Evolutionary conservation across 345 rosid species (phyloP).

Genomic region (Rubroshorea leprosula): DNA sequence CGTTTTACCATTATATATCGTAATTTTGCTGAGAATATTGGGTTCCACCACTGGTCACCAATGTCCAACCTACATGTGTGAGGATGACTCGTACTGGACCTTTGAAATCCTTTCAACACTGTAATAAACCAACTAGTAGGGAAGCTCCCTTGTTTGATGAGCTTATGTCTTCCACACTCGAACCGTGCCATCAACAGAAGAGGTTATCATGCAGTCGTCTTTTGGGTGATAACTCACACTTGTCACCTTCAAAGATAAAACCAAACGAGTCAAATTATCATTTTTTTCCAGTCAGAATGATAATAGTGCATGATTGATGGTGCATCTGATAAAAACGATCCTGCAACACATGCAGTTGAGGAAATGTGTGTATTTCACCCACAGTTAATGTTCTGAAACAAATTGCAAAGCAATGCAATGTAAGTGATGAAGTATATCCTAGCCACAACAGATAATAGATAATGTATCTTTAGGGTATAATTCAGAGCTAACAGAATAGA

Average conservation of each 20-base stretch:
- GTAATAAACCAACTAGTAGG: neutral
- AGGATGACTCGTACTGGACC: neutral
- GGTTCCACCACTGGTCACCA: neutral
- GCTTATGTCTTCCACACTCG: conserved; percentile 71
- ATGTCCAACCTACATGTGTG: neutral
- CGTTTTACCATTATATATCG: too few relatives aligned
- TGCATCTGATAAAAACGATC: neutral
- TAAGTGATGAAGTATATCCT: neutral
- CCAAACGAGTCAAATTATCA: neutral
- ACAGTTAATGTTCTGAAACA: neutral
- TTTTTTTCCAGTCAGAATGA: neutral
- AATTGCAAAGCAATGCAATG: neutral
- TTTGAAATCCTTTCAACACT: neutral
- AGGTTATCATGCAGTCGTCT: conserved; percentile 70
- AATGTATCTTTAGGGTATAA: neutral
- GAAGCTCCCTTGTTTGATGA: neutral
- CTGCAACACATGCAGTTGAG: neutral
- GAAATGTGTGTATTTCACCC: neutral
- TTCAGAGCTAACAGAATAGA: neutral
- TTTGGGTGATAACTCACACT: conserved; percentile 94
- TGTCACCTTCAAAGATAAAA: conserved; percentile 54
- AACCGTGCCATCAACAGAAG: conserved; percentile 86
- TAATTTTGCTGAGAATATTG: neutral
- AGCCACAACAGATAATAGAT: neutral
- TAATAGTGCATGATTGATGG: neutral